Conservation (phyloP, 306 rosid species). For the Mimosa bimucronata region DNA sequence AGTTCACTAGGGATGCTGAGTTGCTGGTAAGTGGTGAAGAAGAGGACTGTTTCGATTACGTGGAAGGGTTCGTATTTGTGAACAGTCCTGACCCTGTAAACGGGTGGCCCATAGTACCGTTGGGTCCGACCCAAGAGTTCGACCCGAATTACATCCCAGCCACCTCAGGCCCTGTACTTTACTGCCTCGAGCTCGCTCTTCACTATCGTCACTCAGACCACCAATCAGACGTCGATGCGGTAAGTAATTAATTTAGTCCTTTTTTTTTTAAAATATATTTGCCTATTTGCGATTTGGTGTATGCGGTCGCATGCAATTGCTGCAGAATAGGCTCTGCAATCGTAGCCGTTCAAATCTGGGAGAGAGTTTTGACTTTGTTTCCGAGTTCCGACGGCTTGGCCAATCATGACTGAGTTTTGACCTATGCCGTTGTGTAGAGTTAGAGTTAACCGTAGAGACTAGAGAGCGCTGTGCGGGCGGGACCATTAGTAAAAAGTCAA, state of each 20-base stretch:
- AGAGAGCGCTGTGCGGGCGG: slow-evolving; percentile 35
- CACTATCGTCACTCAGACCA: slow-evolving; percentile 55
- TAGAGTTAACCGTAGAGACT: slow-evolving; percentile 35
- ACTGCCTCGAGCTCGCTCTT: slow-evolving; percentile 86
- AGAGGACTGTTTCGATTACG: slow-evolving; percentile 81
- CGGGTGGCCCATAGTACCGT: slow-evolving; percentile 76
- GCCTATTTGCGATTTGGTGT: background rate
- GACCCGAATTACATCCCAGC: slow-evolving; percentile 53
- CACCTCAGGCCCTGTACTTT: slow-evolving; percentile 70
- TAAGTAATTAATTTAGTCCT: slow-evolving; percentile 40
- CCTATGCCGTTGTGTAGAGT: slow-evolving; percentile 49
- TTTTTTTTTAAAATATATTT: background rate
- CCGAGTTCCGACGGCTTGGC: background rate
- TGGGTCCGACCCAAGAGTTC: slow-evolving; percentile 52
- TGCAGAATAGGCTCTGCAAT: background rate
- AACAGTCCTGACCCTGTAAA: slow-evolving; percentile 72
- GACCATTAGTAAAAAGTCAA: slow-evolving; percentile 69
- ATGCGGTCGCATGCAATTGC: background rate
- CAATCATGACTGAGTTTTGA: slow-evolving; percentile 49
- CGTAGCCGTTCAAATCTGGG: background rate
- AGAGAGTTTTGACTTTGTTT: slow-evolving; percentile 6
- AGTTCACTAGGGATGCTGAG: slow-evolving; percentile 76
- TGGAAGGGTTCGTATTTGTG: slow-evolving; percentile 88
- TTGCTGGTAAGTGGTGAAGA: slow-evolving; percentile 63
- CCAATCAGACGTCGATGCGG: slow-evolving; percentile 65